Evolutionary conservation across 2,329 filamentous ascomycete genomes (phyloP).

Genomic region (Fusarium sp.): DNA sequence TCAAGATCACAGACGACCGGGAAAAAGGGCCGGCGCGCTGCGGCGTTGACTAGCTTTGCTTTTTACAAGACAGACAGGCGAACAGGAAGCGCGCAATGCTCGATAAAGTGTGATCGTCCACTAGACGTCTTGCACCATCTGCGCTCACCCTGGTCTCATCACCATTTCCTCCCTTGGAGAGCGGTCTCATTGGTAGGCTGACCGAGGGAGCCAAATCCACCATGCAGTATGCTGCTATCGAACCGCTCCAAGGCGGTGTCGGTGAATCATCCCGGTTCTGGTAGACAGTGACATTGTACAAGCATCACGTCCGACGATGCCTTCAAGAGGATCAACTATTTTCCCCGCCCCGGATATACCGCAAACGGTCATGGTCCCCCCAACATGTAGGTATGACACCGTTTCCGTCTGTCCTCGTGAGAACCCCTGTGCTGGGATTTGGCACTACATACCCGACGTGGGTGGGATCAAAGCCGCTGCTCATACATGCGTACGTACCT

Average conservation of each 20-base stretch:
- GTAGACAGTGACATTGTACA: conserved; percentile 45
- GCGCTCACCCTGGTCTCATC: conserved; percentile 47
- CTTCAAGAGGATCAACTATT: conserved; percentile 46
- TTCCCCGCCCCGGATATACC: conserved; percentile 42
- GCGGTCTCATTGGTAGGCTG: conserved; percentile 40
- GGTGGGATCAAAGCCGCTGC: conserved; percentile 44
- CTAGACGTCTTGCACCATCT: conserved; percentile 45
- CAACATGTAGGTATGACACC: conserved; percentile 44
- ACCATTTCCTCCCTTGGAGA: conserved; percentile 44
- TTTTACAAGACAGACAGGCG: conserved; percentile 35
- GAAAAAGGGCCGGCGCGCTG: conserved; percentile 18
- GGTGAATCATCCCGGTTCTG: conserved; percentile 45
- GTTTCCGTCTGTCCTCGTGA: conserved; percentile 46
- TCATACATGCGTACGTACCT: conserved; percentile 17
- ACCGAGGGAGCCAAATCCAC: conserved; percentile 40
- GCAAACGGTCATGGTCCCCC: conserved; percentile 44
- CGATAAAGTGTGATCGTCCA: conserved; percentile 46
- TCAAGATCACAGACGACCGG: conserved; percentile 5
- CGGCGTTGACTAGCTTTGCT: conserved; percentile 32
- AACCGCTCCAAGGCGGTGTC: conserved; percentile 46
- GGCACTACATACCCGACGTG: conserved; percentile 38
- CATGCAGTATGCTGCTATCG: conserved; percentile 46
- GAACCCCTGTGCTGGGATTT: conserved; percentile 39
- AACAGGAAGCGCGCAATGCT: conserved; percentile 43
- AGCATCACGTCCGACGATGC: conserved; percentile 43